Conservation (phyloP, 805 yeast genomes). For the Saturnispora ahearnii region DNA sequence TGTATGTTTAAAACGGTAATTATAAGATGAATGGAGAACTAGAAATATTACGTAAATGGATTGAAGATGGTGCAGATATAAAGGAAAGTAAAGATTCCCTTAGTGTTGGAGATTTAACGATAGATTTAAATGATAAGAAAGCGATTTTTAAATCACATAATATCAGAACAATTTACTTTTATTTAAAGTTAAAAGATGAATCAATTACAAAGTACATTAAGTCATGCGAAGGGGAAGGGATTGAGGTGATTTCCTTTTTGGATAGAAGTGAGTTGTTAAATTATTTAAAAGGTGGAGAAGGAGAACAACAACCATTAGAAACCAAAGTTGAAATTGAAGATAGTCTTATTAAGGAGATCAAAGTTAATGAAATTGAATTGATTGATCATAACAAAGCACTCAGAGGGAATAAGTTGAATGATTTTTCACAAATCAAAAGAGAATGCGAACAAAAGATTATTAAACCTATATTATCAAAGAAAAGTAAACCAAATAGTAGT, state of each 20-base stretch:
- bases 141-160: conserved; percentile 26
- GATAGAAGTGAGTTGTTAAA: conserved; percentile 78
- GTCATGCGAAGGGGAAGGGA: conserved; percentile 53
- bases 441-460: conserved; percentile 56
- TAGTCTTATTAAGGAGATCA: conserved; percentile 41
- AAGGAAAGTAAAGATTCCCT: conserved; percentile 37
- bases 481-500: background rate
- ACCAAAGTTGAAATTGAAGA: conserved; percentile 32
- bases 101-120: background rate
- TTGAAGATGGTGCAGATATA: conserved; percentile 7
- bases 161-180: conserved; percentile 57
- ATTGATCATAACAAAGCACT: conserved; percentile 34
- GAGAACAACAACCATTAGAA: conserved; percentile 6
- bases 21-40: conserved; percentile 1
- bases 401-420: conserved; percentile 57
- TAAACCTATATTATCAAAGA: conserved; percentile 10
- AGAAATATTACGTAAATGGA: background rate
- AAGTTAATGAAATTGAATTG: conserved; percentile 35
- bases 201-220: conserved; percentile 75
- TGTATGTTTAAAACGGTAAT: background rate
- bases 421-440: conserved; percentile 57
- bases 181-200: conserved; percentile 69
- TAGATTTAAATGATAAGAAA: conserved; percentile 37
- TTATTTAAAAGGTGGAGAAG: conserved; percentile 57
- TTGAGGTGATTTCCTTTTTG: conserved; percentile 68